Percentiles rank a stretch among this genome's conserved stretches.
phyloP scores from a whole-genome alignment of 257 asterid genomes.

The Salvia rosmarinus region DNA sequence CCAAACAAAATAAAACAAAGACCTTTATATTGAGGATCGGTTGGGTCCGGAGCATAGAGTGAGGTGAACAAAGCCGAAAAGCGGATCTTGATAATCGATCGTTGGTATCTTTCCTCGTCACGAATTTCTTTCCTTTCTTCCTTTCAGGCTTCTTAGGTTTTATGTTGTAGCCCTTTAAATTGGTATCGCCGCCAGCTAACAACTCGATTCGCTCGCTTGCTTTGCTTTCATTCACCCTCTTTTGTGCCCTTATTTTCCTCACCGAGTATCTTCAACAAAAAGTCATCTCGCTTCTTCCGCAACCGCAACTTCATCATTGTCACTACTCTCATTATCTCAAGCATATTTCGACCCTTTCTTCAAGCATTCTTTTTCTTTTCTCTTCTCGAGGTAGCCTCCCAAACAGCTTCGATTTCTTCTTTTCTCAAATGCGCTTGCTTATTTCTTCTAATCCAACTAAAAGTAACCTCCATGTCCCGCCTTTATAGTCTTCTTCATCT shows the following conservation, averaged over 20 bases:
- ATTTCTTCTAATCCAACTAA: constrained; percentile 80
- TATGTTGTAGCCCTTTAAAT: constrained; percentile 76
- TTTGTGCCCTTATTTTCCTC: constrained; percentile 33
- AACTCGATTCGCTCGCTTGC: constrained; percentile 91
- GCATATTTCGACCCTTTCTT: constrained; percentile 63
- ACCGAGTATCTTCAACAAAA: constrained; percentile 65
- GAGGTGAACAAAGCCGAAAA: constrained; percentile 65
- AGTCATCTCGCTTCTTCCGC: constrained; percentile 70
- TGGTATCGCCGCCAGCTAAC: constrained; percentile 71
- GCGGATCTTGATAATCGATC: constrained; percentile 62
- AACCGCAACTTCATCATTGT: constrained; percentile 48
- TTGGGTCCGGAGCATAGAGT: constrained; percentile 82
- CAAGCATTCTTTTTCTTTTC: constrained; percentile 63
- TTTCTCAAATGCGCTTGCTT: constrained; percentile 78
- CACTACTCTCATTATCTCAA: constrained; percentile 71
- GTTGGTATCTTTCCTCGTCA: constrained; percentile 67
- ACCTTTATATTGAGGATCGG: constrained; percentile 97
- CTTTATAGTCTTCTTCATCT: constrained; percentile 54
- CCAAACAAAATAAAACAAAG: not conserved
- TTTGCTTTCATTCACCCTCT: constrained; percentile 48
- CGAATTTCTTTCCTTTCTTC: constrained; percentile 48
- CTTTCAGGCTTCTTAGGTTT: constrained; percentile 69
- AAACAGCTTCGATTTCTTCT: constrained; percentile 85
- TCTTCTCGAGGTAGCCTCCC: constrained; percentile 82
- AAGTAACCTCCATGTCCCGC: constrained; percentile 90